Evolutionary conservation across 1,139 yeast genomes (phyloP), one percentile per base, ranked within the genome.

Genomic region (Kurtzmaniella quercitrusa): DNA sequence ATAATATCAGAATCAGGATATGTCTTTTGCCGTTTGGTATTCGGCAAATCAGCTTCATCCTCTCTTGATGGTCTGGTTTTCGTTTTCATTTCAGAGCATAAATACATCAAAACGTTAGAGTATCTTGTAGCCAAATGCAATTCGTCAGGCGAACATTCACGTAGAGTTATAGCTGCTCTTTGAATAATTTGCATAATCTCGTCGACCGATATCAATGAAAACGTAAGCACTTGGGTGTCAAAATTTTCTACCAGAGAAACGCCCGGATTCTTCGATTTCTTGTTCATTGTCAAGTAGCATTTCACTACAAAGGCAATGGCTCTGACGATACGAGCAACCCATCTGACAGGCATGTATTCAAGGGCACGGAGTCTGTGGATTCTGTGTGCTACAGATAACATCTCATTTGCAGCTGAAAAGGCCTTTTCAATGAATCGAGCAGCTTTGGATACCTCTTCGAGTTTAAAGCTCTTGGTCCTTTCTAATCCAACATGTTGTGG

Each of bases 301-400:
- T 90, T 90, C 10, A 91, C 95, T 44, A 91, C 77, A 58, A 90
- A 91, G 2, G 96, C 94, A 6, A 89, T 91, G 0, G 96, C 90
- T 53, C 94, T 78, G n/a, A 91, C 91, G 33, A 89, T 81, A 47
- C 96, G 71, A 1, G 90, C 85, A 4, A 86, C 82, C 96, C 96
- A 90, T 50, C 96, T 70, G 12, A 89, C 91, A 0, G 98, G 96
- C 81, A 91, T 88, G 56, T 77, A 85, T 48, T 82, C 70, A 43
- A 88, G 66, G 68, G 83, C 66, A 49, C 77, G 79, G 48, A 84
- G 66, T 48, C 73, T 71, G 55, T 85, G 89, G 2, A 88, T 82
- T 37, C 95, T 67, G 45, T 80, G 80, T 2, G 93, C 88, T 2
- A 85, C 84, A 25, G 78, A 75, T 34, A 90, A 65, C 60, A 88